These are phyloP conservation scores for Kwoniella bestiolae DNA, from an alignment of 768 basidiomycete species.

Conservation along the genomic window DNA sequence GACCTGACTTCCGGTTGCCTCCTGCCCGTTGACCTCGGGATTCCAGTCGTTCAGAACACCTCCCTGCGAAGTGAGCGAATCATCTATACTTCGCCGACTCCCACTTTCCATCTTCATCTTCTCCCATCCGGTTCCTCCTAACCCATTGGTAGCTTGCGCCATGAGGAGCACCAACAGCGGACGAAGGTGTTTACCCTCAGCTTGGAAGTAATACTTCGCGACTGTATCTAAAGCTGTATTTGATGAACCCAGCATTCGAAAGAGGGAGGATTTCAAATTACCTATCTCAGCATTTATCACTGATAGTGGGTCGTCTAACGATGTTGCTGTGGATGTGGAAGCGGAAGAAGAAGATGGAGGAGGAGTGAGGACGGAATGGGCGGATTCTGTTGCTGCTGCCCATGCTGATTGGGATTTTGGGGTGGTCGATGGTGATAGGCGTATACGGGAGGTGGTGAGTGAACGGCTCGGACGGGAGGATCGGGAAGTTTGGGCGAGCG, in stretches of 20 bases:
- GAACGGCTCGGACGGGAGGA: slow-evolving; percentile 2
- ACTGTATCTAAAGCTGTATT: slow-evolving; percentile 86
- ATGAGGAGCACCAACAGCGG: slow-evolving; percentile 88
- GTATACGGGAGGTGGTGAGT: background rate
- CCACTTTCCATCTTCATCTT: slow-evolving; percentile 24
- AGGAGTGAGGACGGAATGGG: slow-evolving; percentile 48
- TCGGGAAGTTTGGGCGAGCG: slow-evolving; percentile 1
- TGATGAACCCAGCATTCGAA: slow-evolving; percentile 80
- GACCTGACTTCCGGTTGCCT: slow-evolving; percentile 30
- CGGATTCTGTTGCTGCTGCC: slow-evolving; percentile 52
- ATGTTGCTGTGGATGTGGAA: slow-evolving; percentile 9
- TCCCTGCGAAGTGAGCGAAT: slow-evolving; percentile 75
- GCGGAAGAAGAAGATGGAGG: slow-evolving; percentile 28
- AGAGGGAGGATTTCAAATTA: slow-evolving; percentile 71
- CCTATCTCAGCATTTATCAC: slow-evolving; percentile 72
- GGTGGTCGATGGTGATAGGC: slow-evolving; percentile 3
- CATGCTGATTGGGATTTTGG: slow-evolving; percentile 34
- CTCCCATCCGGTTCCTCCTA: slow-evolving; percentile 65
- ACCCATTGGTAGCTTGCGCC: slow-evolving; percentile 88
- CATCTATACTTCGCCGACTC: slow-evolving; percentile 68
- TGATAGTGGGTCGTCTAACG: slow-evolving; percentile 36
- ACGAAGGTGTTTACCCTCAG: slow-evolving; percentile 78
- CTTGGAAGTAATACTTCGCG: slow-evolving; percentile 89
- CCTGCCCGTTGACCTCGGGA: slow-evolving; percentile 60
- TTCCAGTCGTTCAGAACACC: slow-evolving; percentile 87